Base-by-base conservation (phyloP, 2,329 filamentous ascomycete genomes). In the Ascocoryne sarcoides region DNA sequence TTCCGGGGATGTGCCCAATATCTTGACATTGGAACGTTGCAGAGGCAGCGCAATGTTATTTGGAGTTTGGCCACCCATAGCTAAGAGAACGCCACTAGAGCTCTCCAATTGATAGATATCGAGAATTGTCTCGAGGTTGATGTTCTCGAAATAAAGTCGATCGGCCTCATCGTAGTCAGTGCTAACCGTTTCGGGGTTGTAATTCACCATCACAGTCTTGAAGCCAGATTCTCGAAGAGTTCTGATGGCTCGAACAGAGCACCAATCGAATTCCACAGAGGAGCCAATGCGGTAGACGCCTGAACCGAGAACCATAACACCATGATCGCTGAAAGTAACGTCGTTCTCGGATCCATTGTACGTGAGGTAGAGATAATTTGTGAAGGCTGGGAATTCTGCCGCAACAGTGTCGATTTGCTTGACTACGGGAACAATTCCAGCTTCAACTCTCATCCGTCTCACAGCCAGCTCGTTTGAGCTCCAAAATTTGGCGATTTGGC, bases 371-470 rank as follows among this genome's bases (percentile, higher is more conserved):
- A 96, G 75, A 60, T 98, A 98, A 65, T 98, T 96, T 15, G 92
- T 96, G 52, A 77, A 82, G 4, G 87, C 84, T 5, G 90, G 90
- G 69, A 95, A 96, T 63, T 98, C 92, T 12, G 89, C 92, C 36
- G 92, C 92, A 35, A 98, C 92, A 0, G 92, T 98, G 66, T 98
- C 92, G 44, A 98, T 96, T 67, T 96, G 90, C 74, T 96, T 96
- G 40, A 95, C 90, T 46, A 87, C 82, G 0, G 92, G 92, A 49
- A 77, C 76, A 55, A 98, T 87, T 32, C 84, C 84, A 29, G 82
- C 76, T 54, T 96, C 89, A n/a, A 88, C 73, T 60, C 92, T 78
- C 60, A 88, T 67, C 39, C 84, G 79, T 49, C 92, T 80, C 18
- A 96, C 80, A 41, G 89, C 87, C 51, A 95, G 76, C 63, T 96